Percentiles rank a stretch among this genome's conserved stretches.
Conservation (phyloP, 2,329 filamentous ascomycete species). For the Pseudogymnoascus sp. region DNA sequence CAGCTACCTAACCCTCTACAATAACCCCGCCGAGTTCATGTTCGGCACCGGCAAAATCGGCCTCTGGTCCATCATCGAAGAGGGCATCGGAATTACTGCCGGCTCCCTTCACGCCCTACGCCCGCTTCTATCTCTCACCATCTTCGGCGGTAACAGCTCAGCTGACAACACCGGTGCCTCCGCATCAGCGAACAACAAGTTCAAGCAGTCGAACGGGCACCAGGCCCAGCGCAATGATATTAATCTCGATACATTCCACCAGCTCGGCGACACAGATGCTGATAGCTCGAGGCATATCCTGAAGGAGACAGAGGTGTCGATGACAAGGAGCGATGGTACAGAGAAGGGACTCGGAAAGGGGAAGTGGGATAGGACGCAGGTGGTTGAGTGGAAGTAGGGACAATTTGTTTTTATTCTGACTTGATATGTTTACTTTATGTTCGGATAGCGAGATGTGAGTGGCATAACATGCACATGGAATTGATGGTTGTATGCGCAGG, state of each 20-base stretch:
- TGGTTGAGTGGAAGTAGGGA: slow-evolving; percentile 21
- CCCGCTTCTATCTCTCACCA: slow-evolving; percentile 32
- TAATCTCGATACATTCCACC: slow-evolving; percentile 19
- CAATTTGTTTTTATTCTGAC: not conserved
- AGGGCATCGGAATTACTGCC: slow-evolving; percentile 42
- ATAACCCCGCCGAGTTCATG: slow-evolving; percentile 34
- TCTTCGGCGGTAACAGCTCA: slow-evolving; percentile 18
- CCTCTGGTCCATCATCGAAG: slow-evolving; percentile 41
- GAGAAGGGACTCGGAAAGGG: slow-evolving; percentile 19
- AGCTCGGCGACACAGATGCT: slow-evolving; percentile 20
- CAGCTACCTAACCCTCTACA: slow-evolving; percentile 35
- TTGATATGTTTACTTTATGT: not conserved
- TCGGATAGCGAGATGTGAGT: not conserved
- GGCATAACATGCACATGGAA: not conserved
- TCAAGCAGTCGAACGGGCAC: slow-evolving; percentile 14
- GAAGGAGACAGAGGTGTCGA: slow-evolving; percentile 29
- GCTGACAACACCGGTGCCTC: slow-evolving; percentile 8
- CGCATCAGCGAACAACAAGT: slow-evolving; percentile 9
- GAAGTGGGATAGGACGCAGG: slow-evolving; percentile 22
- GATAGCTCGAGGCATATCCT: slow-evolving; percentile 34
- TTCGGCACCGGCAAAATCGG: slow-evolving; percentile 35
- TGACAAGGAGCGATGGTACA: slow-evolving; percentile 17
- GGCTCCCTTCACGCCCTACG: slow-evolving; percentile 40
- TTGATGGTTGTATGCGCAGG: not conserved
- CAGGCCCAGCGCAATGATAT: slow-evolving; percentile 11